phyloP scores from a whole-genome alignment of 2,329 filamentous ascomycete genomes.

The Cladosporium phlei region DNA sequence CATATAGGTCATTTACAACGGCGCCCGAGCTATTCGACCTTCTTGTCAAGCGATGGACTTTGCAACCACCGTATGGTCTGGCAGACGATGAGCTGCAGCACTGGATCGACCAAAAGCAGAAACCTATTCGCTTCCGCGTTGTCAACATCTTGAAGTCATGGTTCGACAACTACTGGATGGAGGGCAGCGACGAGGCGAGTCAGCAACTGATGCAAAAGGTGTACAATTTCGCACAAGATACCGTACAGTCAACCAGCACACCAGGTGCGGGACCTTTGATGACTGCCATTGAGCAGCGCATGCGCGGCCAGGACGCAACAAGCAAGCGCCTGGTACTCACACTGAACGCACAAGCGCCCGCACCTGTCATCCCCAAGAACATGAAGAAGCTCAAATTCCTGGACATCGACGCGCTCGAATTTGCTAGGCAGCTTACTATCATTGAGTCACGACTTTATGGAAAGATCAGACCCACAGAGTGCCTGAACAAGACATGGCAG shows the following conservation, averaged over 20 bases:
- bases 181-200: constrained; percentile 77
- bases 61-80: constrained; percentile 83
- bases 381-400: constrained; percentile 99
- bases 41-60: constrained; percentile 83
- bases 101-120: constrained; percentile 94
- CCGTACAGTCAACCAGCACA: constrained; percentile 87
- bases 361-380: constrained; percentile 93
- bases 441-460: constrained; percentile 92
- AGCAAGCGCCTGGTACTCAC: constrained; percentile 84
- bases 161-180: constrained; percentile 99
- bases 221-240: constrained; percentile 84
- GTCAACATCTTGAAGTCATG: constrained; percentile 97
- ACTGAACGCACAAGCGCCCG: constrained; percentile 67
- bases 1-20: constrained; percentile 90
- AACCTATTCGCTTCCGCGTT: constrained; percentile 89
- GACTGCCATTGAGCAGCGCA: constrained; percentile 79
- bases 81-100: constrained; percentile 69
- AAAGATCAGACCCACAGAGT: constrained; percentile 94
- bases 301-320: constrained; percentile 81
- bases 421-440: constrained; percentile 94
- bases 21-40: constrained; percentile 89
- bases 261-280: constrained; percentile 81
- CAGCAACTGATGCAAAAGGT: constrained; percentile 82
- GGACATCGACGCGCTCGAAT: constrained; percentile 92
- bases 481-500: constrained; percentile 97